Base-by-base conservation (phyloP, 768 basidiomycete genomes). In the Suillus subluteus region DNA sequence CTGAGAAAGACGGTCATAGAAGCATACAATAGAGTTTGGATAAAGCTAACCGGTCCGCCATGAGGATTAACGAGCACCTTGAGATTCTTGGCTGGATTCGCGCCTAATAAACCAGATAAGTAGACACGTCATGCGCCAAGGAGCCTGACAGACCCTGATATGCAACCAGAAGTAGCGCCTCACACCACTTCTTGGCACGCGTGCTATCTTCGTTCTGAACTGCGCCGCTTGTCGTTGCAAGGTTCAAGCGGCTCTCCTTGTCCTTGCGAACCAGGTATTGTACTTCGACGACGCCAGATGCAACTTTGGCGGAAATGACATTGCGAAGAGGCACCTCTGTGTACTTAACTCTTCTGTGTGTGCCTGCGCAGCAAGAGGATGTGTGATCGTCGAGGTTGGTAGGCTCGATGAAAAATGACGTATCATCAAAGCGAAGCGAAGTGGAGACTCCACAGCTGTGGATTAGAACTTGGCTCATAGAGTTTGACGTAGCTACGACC, bases 1-100 rank as follows among this genome's bases (percentile, higher is more conserved):
- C 92, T 95, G 69, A 9, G 30, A 32, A 37, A 50, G 43, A 61
- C 15, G 12, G 63, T 68, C 43, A 65, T 58, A 41, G 62, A 26
- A 64, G 62, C 7, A n/a, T 43, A 44, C n/a, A 23, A 38, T 41
- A 48, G 21, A 54, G 13, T 58, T 21, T 7, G 23, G 48, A 26
- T n/a, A 26, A 44, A 1, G 81, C 89, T 38, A 73, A 93, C 94
- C 26, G 82, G 83, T n/a, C 95, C 95, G 62, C 94, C 88, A 64
- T 83, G 78, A 11, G 95, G 95, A 75, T 96, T 96, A 46, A 96
- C 82, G 52, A 96, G 73, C 9, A 95, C 83, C 68, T 88, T 87
- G 38, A 96, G 73, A 23, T 81, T 79, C 56, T 89, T 83, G 61
- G 80, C 75, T 26, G 83, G 87, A 70, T 84, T 84, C n/a, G 86